Percentiles rank a stretch among this genome's conserved stretches.
Evolutionary conservation across 495 filamentous ascomycete genomes (phyloP).

Genomic region (Hapsidospora chrysogenum): DNA sequence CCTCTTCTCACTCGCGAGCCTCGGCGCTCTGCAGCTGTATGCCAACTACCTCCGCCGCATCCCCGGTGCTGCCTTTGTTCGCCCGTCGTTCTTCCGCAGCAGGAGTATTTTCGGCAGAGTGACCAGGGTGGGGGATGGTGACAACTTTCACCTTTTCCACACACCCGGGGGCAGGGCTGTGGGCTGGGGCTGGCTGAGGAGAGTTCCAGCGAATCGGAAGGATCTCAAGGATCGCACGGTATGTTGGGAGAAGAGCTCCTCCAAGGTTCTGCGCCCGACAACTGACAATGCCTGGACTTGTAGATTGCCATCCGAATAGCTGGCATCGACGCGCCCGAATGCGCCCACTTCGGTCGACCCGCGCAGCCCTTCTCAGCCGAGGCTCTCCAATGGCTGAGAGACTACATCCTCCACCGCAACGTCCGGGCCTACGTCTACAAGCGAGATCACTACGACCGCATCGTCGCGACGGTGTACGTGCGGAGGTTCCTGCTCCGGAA

Average conservation of each 20-base stretch:
- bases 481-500: constrained; percentile 43
- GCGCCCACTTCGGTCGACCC: constrained; percentile 77
- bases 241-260: too few species aligned
- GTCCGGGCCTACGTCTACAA: constrained; percentile 68
- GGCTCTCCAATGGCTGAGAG: constrained; percentile 59
- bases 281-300: not conserved
- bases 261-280: not conserved
- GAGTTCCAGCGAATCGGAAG: constrained; percentile 46
- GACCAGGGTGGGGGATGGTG: constrained; percentile 89
- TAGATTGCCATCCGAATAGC: constrained; percentile 77
- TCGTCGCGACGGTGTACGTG: constrained; percentile 74
- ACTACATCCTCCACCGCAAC: constrained; percentile 52
- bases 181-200: constrained; percentile 85
- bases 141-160: constrained; percentile 87
- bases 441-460: constrained; percentile 80
- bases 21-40: constrained; percentile 45
- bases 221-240: constrained; percentile 66
- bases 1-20: constrained; percentile 49
- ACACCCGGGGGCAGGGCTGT: constrained; percentile 73
- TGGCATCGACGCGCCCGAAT: constrained; percentile 83
- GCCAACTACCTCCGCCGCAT: constrained; percentile 67
- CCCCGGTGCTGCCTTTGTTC: constrained; percentile 54
- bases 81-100: constrained; percentile 46
- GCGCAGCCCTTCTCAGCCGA: constrained; percentile 73
- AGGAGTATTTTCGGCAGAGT: constrained; percentile 68